phyloP scores from a whole-genome alignment of 1,139 yeast genomes.

The Candida gigantensis region DNA sequence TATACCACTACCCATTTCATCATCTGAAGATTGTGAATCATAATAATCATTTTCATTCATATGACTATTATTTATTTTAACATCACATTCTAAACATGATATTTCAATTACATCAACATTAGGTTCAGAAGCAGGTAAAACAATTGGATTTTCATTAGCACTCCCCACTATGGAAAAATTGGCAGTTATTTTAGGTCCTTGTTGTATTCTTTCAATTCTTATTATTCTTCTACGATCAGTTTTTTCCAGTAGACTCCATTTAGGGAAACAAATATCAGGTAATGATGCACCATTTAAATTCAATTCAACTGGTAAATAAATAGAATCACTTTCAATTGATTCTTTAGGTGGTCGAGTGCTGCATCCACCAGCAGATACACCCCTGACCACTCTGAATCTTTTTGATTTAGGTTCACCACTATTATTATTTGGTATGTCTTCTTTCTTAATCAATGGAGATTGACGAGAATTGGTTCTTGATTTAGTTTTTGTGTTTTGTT shows the following conservation, averaged over 20 bases:
- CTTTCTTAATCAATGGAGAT: constrained; percentile 3
- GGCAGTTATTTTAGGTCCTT: constrained; percentile 46
- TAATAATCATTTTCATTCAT: constrained; percentile 21
- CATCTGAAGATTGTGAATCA: constrained; percentile 23
- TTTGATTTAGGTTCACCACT: constrained; percentile 3
- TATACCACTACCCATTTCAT: constrained; percentile 14
- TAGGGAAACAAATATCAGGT: constrained; percentile 49
- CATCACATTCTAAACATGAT: constrained; percentile 54
- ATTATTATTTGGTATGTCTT: constrained; percentile 1
- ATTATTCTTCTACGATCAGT: constrained; percentile 57
- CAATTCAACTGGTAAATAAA: constrained; percentile 49
- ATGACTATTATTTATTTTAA: constrained; percentile 17
- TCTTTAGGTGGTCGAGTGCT: constrained; percentile 57
- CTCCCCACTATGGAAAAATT: constrained; percentile 54
- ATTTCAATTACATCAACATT: constrained; percentile 56
- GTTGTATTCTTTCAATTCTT: constrained; percentile 55
- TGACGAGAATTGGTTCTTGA: constrained; percentile 2
- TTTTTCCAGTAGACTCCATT: constrained; percentile 49
- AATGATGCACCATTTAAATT: constrained; percentile 45
- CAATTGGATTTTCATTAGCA: constrained; percentile 48
- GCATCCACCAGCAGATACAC: constrained; percentile 60
- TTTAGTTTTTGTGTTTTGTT: constrained; percentile 1
- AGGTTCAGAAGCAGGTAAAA: constrained; percentile 32
- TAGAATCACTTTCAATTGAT: constrained; percentile 30
- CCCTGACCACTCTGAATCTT: constrained; percentile 51